Conservation (phyloP, 352 stramenopile species). For the Phytophthora fragariaefolia region DNA sequence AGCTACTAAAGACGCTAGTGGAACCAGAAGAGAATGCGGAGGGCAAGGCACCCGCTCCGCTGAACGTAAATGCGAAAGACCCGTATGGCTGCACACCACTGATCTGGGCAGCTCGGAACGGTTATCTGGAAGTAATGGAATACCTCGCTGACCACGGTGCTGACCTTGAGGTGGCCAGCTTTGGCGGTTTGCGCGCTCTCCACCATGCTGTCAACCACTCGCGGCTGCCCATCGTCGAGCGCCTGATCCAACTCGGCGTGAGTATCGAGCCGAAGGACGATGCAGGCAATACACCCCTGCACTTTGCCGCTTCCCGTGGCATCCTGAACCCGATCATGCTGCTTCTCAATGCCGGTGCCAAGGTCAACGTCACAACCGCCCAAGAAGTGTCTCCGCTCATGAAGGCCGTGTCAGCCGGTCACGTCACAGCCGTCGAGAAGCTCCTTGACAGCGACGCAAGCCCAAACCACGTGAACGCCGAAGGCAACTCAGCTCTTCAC, state of each 20-base stretch:
- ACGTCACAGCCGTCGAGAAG: constrained; percentile 86
- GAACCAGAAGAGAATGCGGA: constrained; percentile 52
- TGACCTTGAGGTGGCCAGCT: constrained; percentile 75
- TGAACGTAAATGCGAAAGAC: constrained; percentile 87
- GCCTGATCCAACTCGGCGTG: constrained; percentile 79
- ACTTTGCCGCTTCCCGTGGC: constrained; percentile 81
- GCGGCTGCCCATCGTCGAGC: constrained; percentile 58
- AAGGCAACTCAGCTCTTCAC: constrained; percentile 89
- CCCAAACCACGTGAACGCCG: constrained; percentile 61
- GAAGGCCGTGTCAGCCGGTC: constrained; percentile 84
- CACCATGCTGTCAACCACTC: constrained; percentile 90
- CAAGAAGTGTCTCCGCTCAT: constrained; percentile 88
- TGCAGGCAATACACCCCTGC: constrained; percentile 83
- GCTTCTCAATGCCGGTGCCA: constrained; percentile 78
- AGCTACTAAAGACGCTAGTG: constrained; percentile 73
- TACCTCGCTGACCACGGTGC: constrained; percentile 74
- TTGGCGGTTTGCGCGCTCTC: constrained; percentile 80
- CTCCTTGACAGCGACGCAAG: constrained; percentile 86
- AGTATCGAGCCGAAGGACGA: constrained; percentile 86
- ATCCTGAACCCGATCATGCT: constrained; percentile 88
- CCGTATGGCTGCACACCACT: constrained; percentile 82
- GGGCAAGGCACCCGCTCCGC: constrained; percentile 41
- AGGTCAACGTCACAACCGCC: constrained; percentile 74
- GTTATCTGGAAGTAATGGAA: constrained; percentile 81
- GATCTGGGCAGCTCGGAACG: constrained; percentile 85